Conservation (phyloP, 441 rosid genomes). For the Bocquillonia castaneifolia region DNA sequence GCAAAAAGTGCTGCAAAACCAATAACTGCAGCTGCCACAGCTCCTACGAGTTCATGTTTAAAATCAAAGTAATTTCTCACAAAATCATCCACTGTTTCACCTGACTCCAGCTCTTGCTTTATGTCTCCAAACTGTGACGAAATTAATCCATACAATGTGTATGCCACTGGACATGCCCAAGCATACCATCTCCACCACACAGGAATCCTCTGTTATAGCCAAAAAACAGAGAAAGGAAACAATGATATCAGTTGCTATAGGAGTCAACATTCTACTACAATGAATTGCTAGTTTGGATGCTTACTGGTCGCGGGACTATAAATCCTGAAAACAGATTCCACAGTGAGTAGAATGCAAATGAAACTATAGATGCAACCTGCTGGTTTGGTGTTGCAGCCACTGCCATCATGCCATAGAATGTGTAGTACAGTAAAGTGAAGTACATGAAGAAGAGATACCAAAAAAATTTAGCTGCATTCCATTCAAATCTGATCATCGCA, state of each 20-base stretch:
- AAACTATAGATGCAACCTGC: conserved; percentile 47
- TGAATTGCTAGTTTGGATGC: not conserved
- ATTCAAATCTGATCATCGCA: conserved; percentile 64
- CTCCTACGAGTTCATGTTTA: conserved; percentile 40
- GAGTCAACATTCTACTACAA: not conserved
- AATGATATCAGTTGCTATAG: no score
- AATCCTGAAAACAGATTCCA: conserved; percentile 73
- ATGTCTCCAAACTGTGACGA: conserved; percentile 40
- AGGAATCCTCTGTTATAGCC: conserved; percentile 38
- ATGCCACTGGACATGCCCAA: conserved; percentile 39
- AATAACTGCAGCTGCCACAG: conserved; percentile 30
- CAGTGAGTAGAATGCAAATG: conserved; percentile 42
- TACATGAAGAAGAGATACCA: conserved; percentile 72
- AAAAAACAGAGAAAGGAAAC: not conserved
- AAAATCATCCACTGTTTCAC: conserved; percentile 26
- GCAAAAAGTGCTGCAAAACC: conserved; percentile 35
- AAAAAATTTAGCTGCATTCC: conserved; percentile 55
- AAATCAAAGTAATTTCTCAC: conserved; percentile 31
- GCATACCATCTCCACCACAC: conserved; percentile 55
- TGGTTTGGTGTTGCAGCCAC: conserved; percentile 63
- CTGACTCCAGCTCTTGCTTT: conserved; percentile 10
- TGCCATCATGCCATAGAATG: conserved; percentile 72
- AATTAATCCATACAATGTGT: conserved; percentile 41
- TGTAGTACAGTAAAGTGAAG: conserved; percentile 62
- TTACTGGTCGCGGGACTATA: conserved; percentile 56